Evolutionary conservation across 106 monocot species (phyloP).

Genomic region (Dendrobium chrysotoxum): DNA sequence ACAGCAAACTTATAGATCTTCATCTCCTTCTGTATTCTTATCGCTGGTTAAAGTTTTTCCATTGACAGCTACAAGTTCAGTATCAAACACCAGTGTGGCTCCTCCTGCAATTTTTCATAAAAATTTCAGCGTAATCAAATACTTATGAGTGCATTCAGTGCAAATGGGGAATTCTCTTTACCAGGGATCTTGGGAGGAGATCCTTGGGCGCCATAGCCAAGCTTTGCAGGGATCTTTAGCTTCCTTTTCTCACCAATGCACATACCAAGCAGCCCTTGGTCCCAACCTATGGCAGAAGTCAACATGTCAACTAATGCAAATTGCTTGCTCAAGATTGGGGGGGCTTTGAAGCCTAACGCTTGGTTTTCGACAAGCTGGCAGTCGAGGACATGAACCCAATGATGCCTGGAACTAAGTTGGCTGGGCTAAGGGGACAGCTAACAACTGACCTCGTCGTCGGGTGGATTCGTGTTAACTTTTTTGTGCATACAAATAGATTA

Average conservation of each 20-base stretch:
- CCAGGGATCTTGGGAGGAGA: conserved; percentile 78
- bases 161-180: neutral
- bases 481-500: too few relatives aligned
- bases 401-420: too few relatives aligned
- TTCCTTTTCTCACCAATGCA: conserved; percentile 94
- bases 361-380: too few relatives aligned
- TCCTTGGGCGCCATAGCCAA: conserved; percentile 84
- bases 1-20: conserved; percentile 15
- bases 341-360: too few relatives aligned
- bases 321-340: neutral
- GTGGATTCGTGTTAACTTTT: too few relatives aligned
- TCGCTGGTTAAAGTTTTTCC: conserved; percentile 40
- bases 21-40: conserved; percentile 9
- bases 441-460: too few relatives aligned
- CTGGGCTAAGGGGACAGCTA: too few relatives aligned
- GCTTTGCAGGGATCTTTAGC: conserved; percentile 95
- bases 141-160: neutral
- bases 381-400: too few relatives aligned
- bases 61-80: conserved; percentile 87
- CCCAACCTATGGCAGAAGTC: conserved; percentile 57
- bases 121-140: neutral
- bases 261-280: conserved; percentile 94
- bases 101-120: conserved; percentile 49
- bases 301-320: neutral
- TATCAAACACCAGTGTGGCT: conserved; percentile 93